Evolutionary conservation across 83 land plant species (phyloP).

Genomic region (Diphasiastrum complanatum): DNA sequence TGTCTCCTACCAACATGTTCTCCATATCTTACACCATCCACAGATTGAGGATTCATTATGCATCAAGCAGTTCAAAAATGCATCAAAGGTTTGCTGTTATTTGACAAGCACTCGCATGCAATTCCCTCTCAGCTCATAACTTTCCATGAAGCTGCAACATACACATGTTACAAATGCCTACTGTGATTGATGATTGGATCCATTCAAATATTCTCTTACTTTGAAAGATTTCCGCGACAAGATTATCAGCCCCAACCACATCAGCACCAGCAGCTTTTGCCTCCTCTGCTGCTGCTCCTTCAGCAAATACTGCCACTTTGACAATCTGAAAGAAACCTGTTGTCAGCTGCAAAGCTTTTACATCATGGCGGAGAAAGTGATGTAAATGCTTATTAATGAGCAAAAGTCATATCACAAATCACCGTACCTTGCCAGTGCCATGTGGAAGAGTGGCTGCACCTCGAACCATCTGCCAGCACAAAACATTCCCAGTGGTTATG

Average conservation of each 20-base stretch:
- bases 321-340: slow-evolving; percentile 36
- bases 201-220: slow-evolving; percentile 32
- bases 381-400: background rate
- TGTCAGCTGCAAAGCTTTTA: background rate
- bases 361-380: background rate
- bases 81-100: too few relatives aligned
- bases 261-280: slow-evolving; percentile 95
- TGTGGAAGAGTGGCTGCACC: slow-evolving; percentile 76
- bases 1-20: too few relatives aligned
- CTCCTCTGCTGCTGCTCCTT: slow-evolving; percentile 82
- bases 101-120: too few relatives aligned
- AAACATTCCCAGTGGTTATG: too few relatives aligned
- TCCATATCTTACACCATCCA: too few relatives aligned
- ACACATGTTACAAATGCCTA: too few relatives aligned
- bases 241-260: slow-evolving; percentile 81
- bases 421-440: slow-evolving; percentile 77
- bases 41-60: too few relatives aligned
- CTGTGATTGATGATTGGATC: slow-evolving; percentile 6
- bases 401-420: background rate
- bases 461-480: slow-evolving; percentile 73
- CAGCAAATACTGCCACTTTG: slow-evolving; percentile 90
- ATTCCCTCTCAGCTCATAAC: too few relatives aligned
- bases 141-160: too few relatives aligned
- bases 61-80: too few relatives aligned
- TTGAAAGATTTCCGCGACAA: slow-evolving; percentile 50